Evolutionary conservation across 2,329 filamentous ascomycete genomes (phyloP), one percentile per base, ranked within the genome.

Genomic region (Thielaviopsis populi): DNA sequence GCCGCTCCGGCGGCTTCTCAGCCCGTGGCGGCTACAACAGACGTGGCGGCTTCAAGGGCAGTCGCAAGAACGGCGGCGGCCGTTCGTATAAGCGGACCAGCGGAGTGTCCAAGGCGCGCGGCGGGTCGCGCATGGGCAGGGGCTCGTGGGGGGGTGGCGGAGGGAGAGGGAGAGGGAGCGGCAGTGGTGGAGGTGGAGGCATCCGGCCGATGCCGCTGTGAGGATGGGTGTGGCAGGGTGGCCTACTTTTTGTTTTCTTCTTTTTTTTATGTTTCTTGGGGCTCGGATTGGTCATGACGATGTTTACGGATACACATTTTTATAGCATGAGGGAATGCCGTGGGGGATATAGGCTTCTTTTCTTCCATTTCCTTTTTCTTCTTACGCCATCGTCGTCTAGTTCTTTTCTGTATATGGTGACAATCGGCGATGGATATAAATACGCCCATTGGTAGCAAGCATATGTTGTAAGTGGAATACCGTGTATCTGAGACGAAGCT

Each of bases 101-200:
- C 53, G 53, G 53, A 10, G 53, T 62, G 41, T 27, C 42, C 10
- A 59, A 58, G 22, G 50, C 42, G 22, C 37, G 43, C n/a, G 56
- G 53, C 3, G 53, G 53, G 3, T 30, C 53, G 15, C 53, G 53
- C 27, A 37, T 13, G 24, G 30, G 33, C 13, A 56, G 19, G 24
- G 43, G 42, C 24, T 22, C 43, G 27, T 17, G 42, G 54, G 17
- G 24, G 65, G 33, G 76, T 27, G 2, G 30, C 15, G 42, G 62
- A n/a, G 58, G 62, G 2, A 41, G 58, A 11, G 59, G 61, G 7
- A 22, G 61, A 41, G 56, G 41, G 17, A 40, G 46, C 6, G 48
- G 30, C 3, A 59, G 53, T 33, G 54, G 53, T 2, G 62, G 65
- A 22, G 56, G 64, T 19, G 54, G 59, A 37, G 61, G 62, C 13